phyloP scores from a whole-genome alignment of 352 stramenopile species.

The Phytophthora pluvialis region DNA sequence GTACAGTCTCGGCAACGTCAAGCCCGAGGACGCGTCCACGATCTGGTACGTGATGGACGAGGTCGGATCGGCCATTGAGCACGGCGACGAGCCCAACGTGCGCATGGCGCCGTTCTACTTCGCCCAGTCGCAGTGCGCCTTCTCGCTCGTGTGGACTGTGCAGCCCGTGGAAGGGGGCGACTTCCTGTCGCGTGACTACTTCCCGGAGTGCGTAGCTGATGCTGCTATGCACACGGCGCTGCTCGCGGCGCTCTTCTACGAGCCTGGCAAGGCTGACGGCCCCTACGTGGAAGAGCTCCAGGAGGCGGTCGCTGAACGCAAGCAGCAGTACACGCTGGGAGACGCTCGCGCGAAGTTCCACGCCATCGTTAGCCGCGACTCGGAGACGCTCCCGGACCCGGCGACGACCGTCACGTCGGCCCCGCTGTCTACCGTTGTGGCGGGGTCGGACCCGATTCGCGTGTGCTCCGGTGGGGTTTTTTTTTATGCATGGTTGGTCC shows the following conservation, averaged over 20 bases:
- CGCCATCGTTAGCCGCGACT: constrained; percentile 47
- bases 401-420: constrained; percentile 31
- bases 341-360: constrained; percentile 42
- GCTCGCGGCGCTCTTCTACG: constrained; percentile 51
- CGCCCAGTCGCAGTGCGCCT: constrained; percentile 44
- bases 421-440: constrained; percentile 35
- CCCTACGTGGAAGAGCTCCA: constrained; percentile 42
- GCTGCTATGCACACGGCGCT: constrained; percentile 45
- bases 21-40: constrained; percentile 45
- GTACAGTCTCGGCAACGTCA: constrained; percentile 52
- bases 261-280: constrained; percentile 32
- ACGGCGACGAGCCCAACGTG: constrained; percentile 49
- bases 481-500: not conserved
- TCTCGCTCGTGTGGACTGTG: constrained; percentile 58
- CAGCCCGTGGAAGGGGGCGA: constrained; percentile 48
- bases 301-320: constrained; percentile 31
- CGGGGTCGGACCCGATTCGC: constrained; percentile 32
- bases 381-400: constrained; percentile 41
- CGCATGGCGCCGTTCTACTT: constrained; percentile 65
- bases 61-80: constrained; percentile 60
- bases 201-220: constrained; percentile 39
- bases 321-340: constrained; percentile 45
- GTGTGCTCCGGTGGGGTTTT: constrained; percentile 40
- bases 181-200: constrained; percentile 57
- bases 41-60: constrained; percentile 75